Evolutionary conservation across 371 early-diverging fungal species (phyloP).

Genomic region (Mucor irregularis): DNA sequence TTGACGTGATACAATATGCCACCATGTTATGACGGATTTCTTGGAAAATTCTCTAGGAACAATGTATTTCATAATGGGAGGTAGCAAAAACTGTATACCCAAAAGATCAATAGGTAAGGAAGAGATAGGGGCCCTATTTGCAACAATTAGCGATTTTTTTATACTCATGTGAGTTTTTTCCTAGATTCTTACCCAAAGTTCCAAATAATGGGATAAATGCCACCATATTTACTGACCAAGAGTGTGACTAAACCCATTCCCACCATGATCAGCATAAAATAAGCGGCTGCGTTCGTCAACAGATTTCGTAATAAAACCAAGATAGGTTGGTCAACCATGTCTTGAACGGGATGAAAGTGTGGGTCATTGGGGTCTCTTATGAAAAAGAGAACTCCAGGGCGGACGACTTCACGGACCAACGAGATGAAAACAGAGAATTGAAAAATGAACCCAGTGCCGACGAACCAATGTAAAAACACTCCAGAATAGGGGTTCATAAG

Average conservation of each 20-base stretch:
- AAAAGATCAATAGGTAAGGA: constrained; percentile 75
- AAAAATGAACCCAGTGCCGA: constrained; percentile 87
- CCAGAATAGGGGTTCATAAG: constrained; percentile 64
- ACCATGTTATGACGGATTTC: constrained; percentile 59
- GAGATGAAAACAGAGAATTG: constrained; percentile 78
- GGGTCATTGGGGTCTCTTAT: constrained; percentile 91
- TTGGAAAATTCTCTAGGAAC: constrained; percentile 48
- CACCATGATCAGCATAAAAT: constrained; percentile 64
- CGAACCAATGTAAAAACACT: constrained; percentile 81
- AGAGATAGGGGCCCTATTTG: constrained; percentile 59
- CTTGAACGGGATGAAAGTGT: constrained; percentile 83
- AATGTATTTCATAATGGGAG: constrained; percentile 52
- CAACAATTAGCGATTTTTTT: neutral
- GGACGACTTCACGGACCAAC: constrained; percentile 70
- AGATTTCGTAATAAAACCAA: constrained; percentile 71
- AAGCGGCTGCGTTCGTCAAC: constrained; percentile 68
- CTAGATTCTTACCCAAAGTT: constrained; percentile 22
- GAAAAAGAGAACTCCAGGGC: constrained; percentile 93
- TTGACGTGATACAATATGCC: constrained; percentile 55
- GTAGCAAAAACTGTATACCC: constrained; percentile 64
- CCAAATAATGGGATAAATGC: constrained; percentile 27
- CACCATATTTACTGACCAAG: constrained; percentile 19
- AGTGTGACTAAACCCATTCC: constrained; percentile 61
- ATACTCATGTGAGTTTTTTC: neutral
- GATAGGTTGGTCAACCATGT: constrained; percentile 74